phyloP scores from a whole-genome alignment of 371 early-diverging fungal genomes.

The Rhizopus arrhizus region DNA sequence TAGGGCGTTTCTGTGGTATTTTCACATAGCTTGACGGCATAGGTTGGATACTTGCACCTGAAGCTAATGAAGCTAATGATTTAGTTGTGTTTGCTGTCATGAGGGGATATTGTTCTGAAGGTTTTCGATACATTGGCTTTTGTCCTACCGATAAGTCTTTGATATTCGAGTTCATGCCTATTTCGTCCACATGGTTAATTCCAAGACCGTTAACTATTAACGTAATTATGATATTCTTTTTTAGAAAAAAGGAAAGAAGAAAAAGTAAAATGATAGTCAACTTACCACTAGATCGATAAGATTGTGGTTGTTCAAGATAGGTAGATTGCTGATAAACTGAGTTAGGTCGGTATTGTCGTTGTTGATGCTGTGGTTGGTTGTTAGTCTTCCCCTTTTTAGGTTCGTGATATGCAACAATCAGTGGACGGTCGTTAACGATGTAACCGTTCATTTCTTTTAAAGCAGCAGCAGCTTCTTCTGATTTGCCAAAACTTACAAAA shows the following conservation, averaged over 20 bases:
- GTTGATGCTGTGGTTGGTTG: constrained; percentile 4
- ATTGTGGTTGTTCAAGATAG: background rate
- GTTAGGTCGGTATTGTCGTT: constrained; percentile 1
- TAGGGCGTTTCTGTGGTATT: constrained; percentile 12
- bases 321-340: background rate
- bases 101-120: constrained; percentile 36
- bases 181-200: constrained; percentile 42
- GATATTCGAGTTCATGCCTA: constrained; percentile 37
- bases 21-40: constrained; percentile 7
- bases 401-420: constrained; percentile 44
- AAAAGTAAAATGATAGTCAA: background rate
- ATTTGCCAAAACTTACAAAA: constrained; percentile 43
- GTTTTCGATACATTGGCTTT: constrained; percentile 29
- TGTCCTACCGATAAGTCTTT: constrained; percentile 40
- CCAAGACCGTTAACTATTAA: constrained; percentile 33
- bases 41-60: constrained; percentile 39
- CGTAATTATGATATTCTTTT: background rate
- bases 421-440: constrained; percentile 27
- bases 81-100: constrained; percentile 28
- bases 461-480: constrained; percentile 43
- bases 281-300: background rate
- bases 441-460: constrained; percentile 37
- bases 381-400: constrained; percentile 31
- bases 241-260: background rate
- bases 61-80: constrained; percentile 46